phyloP scores from a whole-genome alignment of 441 rosid species.

The Pelargonium cotyledonis region DNA sequence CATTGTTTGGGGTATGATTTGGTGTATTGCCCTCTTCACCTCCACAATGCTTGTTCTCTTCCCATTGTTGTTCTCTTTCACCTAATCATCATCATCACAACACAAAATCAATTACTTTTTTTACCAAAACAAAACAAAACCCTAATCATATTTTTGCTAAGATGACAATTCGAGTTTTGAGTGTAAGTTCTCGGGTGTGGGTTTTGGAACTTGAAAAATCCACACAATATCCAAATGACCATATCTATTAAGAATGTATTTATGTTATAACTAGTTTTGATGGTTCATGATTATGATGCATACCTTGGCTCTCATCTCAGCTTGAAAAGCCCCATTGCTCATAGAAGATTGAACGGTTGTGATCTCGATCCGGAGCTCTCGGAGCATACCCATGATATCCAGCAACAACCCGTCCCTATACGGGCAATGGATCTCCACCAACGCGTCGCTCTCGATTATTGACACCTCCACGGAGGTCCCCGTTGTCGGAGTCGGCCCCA shows the following conservation, averaged over 20 bases:
- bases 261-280: not conserved
- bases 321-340: slow-evolving; percentile 38
- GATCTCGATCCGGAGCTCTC: slow-evolving; percentile 60
- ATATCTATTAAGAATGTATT: too few relatives aligned
- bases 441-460: slow-evolving; percentile 72
- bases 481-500: slow-evolving; percentile 7
- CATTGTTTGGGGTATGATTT: not conserved
- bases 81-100: not conserved
- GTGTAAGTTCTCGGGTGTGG: too few relatives aligned
- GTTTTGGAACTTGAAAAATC: too few relatives aligned
- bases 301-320: slow-evolving; percentile 87
- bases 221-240: too few relatives aligned
- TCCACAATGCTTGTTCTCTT: slow-evolving; percentile 5
- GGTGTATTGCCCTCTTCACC: slow-evolving; percentile 1
- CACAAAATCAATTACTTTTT: not conserved
- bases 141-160: too few relatives aligned
- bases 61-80: not conserved
- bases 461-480: slow-evolving; percentile 63
- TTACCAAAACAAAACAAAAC: not conserved
- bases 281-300: not conserved
- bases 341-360: slow-evolving; percentile 54
- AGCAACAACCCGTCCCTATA: slow-evolving; percentile 68
- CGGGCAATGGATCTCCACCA: slow-evolving; percentile 68
- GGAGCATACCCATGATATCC: slow-evolving; percentile 60
- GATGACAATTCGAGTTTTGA: too few relatives aligned